phyloP scores from a whole-genome alignment of 139 green algal genomes.

The Bryopsis sp. region DNA sequence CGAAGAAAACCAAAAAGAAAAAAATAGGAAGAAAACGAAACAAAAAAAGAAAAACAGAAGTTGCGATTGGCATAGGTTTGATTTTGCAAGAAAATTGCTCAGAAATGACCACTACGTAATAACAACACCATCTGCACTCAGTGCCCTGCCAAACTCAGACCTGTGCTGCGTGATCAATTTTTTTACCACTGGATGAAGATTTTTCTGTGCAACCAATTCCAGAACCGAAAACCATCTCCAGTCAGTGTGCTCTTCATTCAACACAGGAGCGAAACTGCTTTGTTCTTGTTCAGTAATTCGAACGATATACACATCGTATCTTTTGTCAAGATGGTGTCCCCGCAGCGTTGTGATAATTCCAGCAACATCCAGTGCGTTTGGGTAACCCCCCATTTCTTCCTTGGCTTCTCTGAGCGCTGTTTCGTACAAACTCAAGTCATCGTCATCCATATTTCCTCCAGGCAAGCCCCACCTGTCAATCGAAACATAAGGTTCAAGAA shows the following conservation, averaged over 20 bases:
- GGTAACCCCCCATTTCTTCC: not conserved
- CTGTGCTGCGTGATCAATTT: not conserved
- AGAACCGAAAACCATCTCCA: not conserved
- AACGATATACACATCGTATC: not conserved
- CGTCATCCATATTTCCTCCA: constrained; percentile 6
- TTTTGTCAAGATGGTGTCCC: constrained; percentile 9
- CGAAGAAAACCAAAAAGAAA: too few relatives aligned
- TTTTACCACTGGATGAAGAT: constrained; percentile 13
- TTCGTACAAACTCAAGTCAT: not conserved
- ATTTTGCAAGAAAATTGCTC: too few relatives aligned
- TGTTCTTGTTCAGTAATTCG: not conserved
- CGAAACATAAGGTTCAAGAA: too few relatives aligned
- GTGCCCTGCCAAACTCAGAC: too few relatives aligned
- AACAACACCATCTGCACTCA: too few relatives aligned
- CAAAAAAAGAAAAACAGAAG: too few relatives aligned
- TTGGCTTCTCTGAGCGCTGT: not conserved
- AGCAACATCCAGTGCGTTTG: not conserved
- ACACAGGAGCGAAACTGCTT: not conserved
- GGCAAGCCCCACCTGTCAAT: constrained; percentile 7
- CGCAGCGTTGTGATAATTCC: not conserved
- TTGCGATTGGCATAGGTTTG: too few relatives aligned
- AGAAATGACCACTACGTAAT: too few relatives aligned
- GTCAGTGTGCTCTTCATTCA: constrained; percentile 9
- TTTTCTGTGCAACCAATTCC: not conserved
- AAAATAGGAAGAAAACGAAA: too few relatives aligned